Base-by-base conservation (phyloP, 495 filamentous ascomycete species). In the Talaromyces trachyspermus region DNA sequence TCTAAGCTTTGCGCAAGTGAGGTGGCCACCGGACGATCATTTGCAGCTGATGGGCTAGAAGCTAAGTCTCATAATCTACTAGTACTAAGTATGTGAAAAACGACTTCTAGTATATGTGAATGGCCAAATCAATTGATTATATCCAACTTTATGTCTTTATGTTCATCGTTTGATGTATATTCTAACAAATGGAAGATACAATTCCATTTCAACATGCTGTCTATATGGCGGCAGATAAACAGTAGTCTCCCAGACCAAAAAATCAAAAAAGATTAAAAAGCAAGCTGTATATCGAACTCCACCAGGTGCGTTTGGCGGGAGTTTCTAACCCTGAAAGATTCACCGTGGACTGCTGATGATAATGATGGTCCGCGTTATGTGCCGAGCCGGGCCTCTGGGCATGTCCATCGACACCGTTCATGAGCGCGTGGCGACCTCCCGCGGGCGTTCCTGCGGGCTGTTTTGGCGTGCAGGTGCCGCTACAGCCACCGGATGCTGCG, bases 1-100 rank as follows among this genome's bases (percentile, higher is more conserved):
- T 61, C 64, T 98, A 55, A 95, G 88, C 52, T 98, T 95, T 74
- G 90, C 92, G 22, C 92, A 98, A 71, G 88, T 89, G 17, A 78
- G 92, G 54, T 98, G 92, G 92, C 87, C 88, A 38, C 94, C 92
- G 9, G 84, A 92, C 59, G 91, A 98, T 72, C 73, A 86, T 46
- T 70, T 86, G 61, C 92, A 98, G 73, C 65, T 98, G 52, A 98
- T 98, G 92, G 94, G 92, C n/a, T 95, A 72, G 46, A 37, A 14
- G 29, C 9, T 9, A 32, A 9, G 29, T n/a, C 29, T 32, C 29
- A 9, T 9, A 32, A 32, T 9, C 9, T 9, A 32, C 9, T 32
- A 9, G n/a, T 9, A n/a, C 29, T 32, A 32, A 9, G 29, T 9
- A n/a, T 32, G n/a, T 32, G 29, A 32, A 32, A 32, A n/a, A n/a